Evolutionary conservation across 768 basidiomycete species (phyloP), one percentile per base, ranked within the genome.

Genomic region (Russula virescens): DNA sequence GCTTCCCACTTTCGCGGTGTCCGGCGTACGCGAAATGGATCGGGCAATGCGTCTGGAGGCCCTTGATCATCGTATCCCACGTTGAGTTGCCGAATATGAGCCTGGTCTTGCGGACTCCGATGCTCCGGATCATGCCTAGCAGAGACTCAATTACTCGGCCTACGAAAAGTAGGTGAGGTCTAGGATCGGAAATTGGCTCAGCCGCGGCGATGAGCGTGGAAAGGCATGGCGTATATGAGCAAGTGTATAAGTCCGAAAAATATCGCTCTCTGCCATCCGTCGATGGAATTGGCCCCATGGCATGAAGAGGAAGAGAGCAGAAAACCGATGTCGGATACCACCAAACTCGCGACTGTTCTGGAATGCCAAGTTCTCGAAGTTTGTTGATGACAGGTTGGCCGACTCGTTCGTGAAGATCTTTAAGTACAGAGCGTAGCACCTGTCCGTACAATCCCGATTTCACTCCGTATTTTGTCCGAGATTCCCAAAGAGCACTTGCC

Each of bases 171-270:
- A 62, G n/a, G 7, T 42, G 40, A 3, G 14, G 50, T 5, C 13
- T 6, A n/a, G 6, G 23, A 53, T 53, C 35, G 23, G 47, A 19
- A 38, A 5, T 19, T 3, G 26, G 31, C 34, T 26, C 26, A 18
- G 19, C 16, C 1, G 43, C 51, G 10, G 23, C 23, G 18, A 61
- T 58, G 3, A 67, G 40, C 5, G 55, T 28, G 34, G n/a, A 10
- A 0, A 67, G 54, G 1, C 60, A 49, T 14, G 66, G 56, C 2
- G 51, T 62, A 19, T 67, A 67, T 5, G 66, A 67, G 23, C 59
- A 65, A 23, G 59, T 38, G 21, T 56, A 64, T 16, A 38, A 11
- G 38, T 38, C 38, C 10, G 38, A 38, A 14, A 38, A 38, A 14
- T 38, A 38, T 38, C 13, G 51, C 2, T 52, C 43, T 7, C n/a